Conservation (phyloP, 2,329 filamentous ascomycete genomes). For the Claviceps pusilla region DNA sequence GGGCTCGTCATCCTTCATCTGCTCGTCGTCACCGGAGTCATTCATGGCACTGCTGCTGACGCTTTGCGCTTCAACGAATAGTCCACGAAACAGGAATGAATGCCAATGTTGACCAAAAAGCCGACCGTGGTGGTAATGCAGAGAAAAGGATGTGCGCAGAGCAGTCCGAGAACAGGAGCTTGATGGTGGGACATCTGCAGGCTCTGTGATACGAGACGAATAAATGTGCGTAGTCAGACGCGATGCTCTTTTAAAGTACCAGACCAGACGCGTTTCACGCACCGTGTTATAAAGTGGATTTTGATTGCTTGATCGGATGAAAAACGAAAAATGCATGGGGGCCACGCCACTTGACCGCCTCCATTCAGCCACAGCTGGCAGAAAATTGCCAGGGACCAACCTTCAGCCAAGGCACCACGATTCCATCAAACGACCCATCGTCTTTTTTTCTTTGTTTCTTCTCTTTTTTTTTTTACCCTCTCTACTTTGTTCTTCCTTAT, state of each 20-base stretch:
- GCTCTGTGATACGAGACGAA: not conserved
- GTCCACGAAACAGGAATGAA: not conserved
- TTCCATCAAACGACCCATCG: not conserved
- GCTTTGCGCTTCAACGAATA: not conserved
- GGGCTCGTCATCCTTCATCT: conserved; percentile 9
- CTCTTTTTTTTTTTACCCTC: not conserved
- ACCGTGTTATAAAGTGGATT: not conserved
- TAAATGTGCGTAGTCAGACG: not conserved
- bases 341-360: not conserved
- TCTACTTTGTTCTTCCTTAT: not conserved
- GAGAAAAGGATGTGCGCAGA: not conserved
- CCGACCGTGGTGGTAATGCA: not conserved
- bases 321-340: too few relatives aligned
- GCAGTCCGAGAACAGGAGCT: not conserved
- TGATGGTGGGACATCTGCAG: not conserved
- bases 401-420: not conserved
- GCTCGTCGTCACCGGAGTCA: conserved; percentile 1
- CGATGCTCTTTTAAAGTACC: not conserved
- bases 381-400: conserved; percentile 10
- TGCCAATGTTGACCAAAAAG: not conserved
- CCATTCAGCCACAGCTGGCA: conserved; percentile 9
- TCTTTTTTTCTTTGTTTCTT: not conserved
- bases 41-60: not conserved
- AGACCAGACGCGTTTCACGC: not conserved
- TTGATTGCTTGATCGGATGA: too few relatives aligned